phyloP scores from a whole-genome alignment of 345 rosid species.

The Citrus trifoliata region DNA sequence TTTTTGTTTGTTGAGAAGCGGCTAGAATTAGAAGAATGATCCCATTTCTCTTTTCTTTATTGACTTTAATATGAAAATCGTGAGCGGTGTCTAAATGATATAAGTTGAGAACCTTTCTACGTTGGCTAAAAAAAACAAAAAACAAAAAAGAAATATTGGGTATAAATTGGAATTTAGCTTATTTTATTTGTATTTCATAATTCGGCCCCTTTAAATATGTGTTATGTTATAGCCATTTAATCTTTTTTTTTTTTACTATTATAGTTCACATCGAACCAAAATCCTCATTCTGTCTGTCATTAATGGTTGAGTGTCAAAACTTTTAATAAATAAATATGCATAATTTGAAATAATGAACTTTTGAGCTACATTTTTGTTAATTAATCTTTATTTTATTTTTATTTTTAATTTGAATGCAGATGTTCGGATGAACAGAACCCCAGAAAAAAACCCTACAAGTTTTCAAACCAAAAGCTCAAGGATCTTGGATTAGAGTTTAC shows the following conservation, averaged over 20 bases:
- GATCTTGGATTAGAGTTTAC: slow-evolving; percentile 81
- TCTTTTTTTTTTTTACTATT: too few species aligned
- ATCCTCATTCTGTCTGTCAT: too few species aligned
- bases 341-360: neutral
- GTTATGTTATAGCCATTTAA: too few species aligned
- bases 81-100: too few species aligned
- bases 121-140: too few species aligned
- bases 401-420: slow-evolving; percentile 30
- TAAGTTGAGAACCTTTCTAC: too few species aligned
- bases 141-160: neutral
- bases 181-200: too few species aligned
- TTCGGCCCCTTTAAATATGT: too few species aligned
- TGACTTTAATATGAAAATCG: too few species aligned
- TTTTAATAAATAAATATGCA: neutral
- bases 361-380: neutral
- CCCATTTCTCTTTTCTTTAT: neutral
- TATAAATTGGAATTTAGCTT: too few species aligned
- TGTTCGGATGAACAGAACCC: slow-evolving; percentile 92
- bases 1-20: neutral
- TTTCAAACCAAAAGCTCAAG: slow-evolving; percentile 73
- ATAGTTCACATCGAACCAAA: too few species aligned
- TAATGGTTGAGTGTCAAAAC: neutral
- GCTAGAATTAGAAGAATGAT: neutral
- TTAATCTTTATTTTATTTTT: too few species aligned
- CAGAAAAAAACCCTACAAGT: slow-evolving; percentile 68